Evolutionary conservation across 345 rosid genomes (phyloP).

Genomic region (Psidium guajava): DNA sequence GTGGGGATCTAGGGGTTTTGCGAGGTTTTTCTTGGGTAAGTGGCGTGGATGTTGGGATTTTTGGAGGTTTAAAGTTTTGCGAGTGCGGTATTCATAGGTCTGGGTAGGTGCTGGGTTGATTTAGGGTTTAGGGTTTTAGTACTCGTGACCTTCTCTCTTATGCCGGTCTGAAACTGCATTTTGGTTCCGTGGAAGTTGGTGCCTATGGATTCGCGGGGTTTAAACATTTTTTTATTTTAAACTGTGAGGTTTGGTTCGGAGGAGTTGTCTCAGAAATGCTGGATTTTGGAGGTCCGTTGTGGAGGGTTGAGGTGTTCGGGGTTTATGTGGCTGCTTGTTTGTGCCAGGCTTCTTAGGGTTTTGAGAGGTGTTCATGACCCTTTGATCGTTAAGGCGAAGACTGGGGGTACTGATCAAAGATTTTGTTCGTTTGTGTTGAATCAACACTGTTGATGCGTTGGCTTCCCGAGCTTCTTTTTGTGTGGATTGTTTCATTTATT

Average conservation of each 20-base stretch:
- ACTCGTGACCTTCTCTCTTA: background rate
- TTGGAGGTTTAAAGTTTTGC: background rate
- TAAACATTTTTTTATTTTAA: no score
- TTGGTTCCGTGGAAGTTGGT: background rate
- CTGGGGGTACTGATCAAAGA: no score
- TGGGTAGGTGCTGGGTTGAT: background rate
- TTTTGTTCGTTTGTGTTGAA: background rate
- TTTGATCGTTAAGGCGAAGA: no score
- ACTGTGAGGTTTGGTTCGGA: background rate
- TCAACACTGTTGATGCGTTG: background rate
- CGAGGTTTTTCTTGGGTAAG: background rate
- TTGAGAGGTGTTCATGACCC: no score
- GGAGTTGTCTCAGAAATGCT: background rate
- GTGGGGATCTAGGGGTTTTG: background rate
- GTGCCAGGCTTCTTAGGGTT: no score
- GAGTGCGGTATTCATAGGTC: background rate
- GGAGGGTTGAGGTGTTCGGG: background rate
- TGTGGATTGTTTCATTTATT: background rate
- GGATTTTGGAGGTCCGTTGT: background rate
- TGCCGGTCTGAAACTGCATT: background rate
- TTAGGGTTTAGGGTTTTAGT: background rate
- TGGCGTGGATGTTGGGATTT: background rate
- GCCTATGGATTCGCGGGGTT: background rate
- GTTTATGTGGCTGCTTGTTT: background rate
- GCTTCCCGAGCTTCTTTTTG: background rate